These are phyloP conservation scores for Scenedesmus sp. DNA, from an alignment of 163 green algal species.

Conservation along the genomic window DNA sequence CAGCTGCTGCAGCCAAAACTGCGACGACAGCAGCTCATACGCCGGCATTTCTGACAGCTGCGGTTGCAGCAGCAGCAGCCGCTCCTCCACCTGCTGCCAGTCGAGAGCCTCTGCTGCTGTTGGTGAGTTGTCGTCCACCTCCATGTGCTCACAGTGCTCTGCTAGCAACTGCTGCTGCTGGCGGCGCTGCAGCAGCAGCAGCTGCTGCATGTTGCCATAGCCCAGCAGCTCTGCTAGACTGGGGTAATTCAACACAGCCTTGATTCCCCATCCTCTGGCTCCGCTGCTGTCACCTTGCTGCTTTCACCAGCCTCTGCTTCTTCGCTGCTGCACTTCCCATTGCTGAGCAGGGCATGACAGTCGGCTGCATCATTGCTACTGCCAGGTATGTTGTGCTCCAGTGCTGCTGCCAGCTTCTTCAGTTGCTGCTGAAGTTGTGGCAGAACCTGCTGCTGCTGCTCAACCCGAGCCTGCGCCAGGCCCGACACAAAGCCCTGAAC, in stretches of 20 bases:
- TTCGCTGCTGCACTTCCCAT: not conserved
- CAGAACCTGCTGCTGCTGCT: not conserved
- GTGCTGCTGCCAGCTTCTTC: not conserved
- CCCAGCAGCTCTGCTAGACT: not conserved
- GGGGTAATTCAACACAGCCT: not conserved
- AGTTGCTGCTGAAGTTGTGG: not conserved
- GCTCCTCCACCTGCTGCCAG: not conserved
- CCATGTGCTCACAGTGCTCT: not conserved
- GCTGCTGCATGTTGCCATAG: not conserved
- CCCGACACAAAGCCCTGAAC: slow-evolving; percentile 56
- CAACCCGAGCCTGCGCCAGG: not conserved
- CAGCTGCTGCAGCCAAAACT: not conserved
- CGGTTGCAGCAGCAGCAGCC: not conserved
- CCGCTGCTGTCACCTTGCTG: not conserved
- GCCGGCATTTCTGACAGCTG: not conserved
- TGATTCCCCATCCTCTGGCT: not conserved
- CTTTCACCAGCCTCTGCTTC: not conserved
- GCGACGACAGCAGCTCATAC: not conserved
- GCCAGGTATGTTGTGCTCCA: not conserved
- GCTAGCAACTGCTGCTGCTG: not conserved
- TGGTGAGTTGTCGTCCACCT: not conserved
- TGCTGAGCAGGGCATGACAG: not conserved
- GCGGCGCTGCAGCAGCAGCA: not conserved
- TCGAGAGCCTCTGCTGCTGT: not conserved
- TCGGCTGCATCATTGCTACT: not conserved